Base-by-base conservation (phyloP, 768 basidiomycete species). In the Rhodotorula graminis region DNA sequence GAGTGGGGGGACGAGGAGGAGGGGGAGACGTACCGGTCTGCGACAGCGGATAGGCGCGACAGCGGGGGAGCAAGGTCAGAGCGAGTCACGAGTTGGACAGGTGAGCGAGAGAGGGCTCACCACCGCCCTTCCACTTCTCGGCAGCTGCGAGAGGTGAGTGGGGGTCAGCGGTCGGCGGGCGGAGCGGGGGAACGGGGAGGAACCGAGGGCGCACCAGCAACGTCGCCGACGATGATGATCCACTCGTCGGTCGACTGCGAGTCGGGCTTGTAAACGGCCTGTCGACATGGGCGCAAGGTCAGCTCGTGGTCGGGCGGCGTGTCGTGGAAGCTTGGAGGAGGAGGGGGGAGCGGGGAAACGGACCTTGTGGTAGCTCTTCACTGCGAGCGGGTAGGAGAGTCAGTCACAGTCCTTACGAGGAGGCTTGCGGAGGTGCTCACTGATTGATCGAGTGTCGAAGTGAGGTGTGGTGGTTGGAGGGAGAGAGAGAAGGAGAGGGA, bases 201-300 rank as follows among this genome's bases (percentile, higher is more conserved):
- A 56, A 5, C 27, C 3, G n/a, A 12, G 25, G 55, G 25, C 58
- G 37, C 58, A 60, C 58, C 60, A 4, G 42, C n/a, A 18, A 61
- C 60, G 44, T 61, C 60, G 18, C 23, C 49, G 21, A 42, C 87
- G 74, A 92, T 84, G 80, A 89, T 81, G 69, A 85, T 85, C 83
- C 82, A 93, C 82, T 91, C 89, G 65, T 90, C 87, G 31, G 87
- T 88, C 15, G 87, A 86, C 76, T 88, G 86, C 65, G 85, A 80
- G 78, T 88, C 87, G 46, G 90, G 88, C 82, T 90, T 90, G 85
- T 90, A 93, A 76, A 92, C 83, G 79, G 92, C 85, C 83, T 89
- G 88, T 8, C 29, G 33, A 31, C 37, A 12, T 4, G 50, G 25
- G 21, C 50, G 50, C 25, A 25, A 21, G 15, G 46, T 47, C 46